Evolutionary conservation across 1,284 basidiomycete species (phyloP).

Genomic region (Ustilago nuda): DNA sequence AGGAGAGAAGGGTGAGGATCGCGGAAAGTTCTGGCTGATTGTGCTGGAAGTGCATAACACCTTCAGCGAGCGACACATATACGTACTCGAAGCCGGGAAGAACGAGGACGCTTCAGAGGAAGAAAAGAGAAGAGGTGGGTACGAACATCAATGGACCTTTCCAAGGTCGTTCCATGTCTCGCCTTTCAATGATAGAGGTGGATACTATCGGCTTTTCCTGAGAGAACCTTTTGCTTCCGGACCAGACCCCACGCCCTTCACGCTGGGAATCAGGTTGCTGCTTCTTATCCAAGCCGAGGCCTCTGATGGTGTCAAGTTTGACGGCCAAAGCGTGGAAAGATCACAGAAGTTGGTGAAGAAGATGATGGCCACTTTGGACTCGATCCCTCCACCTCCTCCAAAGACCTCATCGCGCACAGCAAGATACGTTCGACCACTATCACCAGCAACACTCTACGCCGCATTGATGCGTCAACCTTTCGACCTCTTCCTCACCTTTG

Average conservation of each 20-base stretch:
- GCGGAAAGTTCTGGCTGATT: constrained; percentile 70
- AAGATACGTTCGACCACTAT: constrained; percentile 70
- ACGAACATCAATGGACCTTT: constrained; percentile 79
- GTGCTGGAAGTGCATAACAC: constrained; percentile 84
- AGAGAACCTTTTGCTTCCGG: constrained; percentile 34
- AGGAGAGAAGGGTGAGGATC: not conserved
- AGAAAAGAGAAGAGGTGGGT: constrained; percentile 56
- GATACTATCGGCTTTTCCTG: constrained; percentile 74
- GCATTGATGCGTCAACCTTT: constrained; percentile 73
- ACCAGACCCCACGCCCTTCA: constrained; percentile 6
- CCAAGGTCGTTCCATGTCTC: constrained; percentile 81
- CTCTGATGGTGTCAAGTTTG: not conserved
- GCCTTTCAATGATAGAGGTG: constrained; percentile 81
- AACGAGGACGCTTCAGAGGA: constrained; percentile 69
- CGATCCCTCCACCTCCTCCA: constrained; percentile 35
- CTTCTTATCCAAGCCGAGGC: constrained; percentile 47
- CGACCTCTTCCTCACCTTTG: constrained; percentile 75
- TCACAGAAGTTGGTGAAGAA: constrained; percentile 63
- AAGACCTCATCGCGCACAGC: not conserved
- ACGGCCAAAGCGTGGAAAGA: not conserved
- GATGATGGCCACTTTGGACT: constrained; percentile 74
- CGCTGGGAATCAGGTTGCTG: constrained; percentile 46
- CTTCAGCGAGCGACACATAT: constrained; percentile 80
- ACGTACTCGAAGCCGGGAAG: constrained; percentile 70
- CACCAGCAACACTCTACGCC: constrained; percentile 71